phyloP scores from a whole-genome alignment of 192 early-diverging fungal species.

The Diversispora epigaea region DNA sequence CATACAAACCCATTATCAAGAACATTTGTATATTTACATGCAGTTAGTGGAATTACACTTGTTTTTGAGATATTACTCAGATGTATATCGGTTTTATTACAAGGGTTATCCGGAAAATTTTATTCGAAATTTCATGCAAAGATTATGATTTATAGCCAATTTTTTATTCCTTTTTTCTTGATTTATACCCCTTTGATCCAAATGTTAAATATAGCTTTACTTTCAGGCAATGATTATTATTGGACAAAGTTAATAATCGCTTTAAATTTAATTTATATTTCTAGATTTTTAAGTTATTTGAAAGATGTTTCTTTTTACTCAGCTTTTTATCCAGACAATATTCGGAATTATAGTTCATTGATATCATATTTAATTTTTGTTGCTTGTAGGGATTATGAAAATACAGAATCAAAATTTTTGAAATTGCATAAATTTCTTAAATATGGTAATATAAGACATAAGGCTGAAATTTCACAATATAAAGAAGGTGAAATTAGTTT shows the following conservation, averaged over 20 bases:
- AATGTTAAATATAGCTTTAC: constrained; percentile 12
- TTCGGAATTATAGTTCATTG: too few relatives aligned
- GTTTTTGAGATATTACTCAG: not conserved
- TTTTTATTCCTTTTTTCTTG: not conserved
- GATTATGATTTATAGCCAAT: not conserved
- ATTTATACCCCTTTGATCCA: constrained; percentile 3
- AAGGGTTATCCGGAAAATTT: not conserved
- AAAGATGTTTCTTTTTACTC: not conserved
- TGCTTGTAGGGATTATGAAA: too few relatives aligned
- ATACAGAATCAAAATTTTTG: too few relatives aligned
- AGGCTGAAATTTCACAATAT: too few relatives aligned
- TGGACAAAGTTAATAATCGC: constrained; percentile 5
- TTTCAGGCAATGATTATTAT: not conserved
- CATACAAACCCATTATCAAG: constrained; percentile 3
- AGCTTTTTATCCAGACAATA: too few relatives aligned
- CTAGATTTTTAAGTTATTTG: not conserved
- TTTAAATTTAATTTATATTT: not conserved
- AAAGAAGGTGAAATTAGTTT: too few relatives aligned
- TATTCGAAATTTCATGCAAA: not conserved
- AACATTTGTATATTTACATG: constrained; percentile 4
- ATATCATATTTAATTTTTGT: too few relatives aligned
- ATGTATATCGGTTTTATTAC: not conserved
- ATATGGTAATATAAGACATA: too few relatives aligned
- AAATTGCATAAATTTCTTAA: too few relatives aligned
- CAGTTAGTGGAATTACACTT: not conserved